Base-by-base conservation (phyloP, 2,329 filamentous ascomycete species). In the Chaetomium olivaceum region DNA sequence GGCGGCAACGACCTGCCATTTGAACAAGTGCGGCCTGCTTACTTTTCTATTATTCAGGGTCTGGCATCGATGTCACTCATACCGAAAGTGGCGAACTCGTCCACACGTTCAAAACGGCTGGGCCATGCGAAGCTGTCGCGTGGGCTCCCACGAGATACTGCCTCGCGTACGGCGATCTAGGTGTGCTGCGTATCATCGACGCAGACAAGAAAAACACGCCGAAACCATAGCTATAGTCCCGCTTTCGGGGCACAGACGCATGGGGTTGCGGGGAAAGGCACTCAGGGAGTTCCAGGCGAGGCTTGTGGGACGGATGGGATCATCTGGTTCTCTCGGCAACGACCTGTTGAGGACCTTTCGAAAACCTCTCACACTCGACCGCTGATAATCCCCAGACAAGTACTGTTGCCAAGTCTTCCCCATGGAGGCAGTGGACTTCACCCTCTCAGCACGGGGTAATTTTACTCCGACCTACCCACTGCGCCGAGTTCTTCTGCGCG, bases 111-210 rank as follows among this genome's bases (percentile, higher is more conserved):
- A 91, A 92, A 76, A 89, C 90, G 11, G 80, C 81, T 0, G 84
- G 86, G 25, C 80, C 88, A 14, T 87, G 85, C 62, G 85, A 87
- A 1, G 83, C 90, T 12, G 89, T 93, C 8, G 85, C 89, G 2
- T 93, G 91, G 91, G 90, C 91, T 69, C 91, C 91, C 2, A 88
- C 85, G 51, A 83, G 87, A 64, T 93, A 93, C 75, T 87, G 85
- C 70, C 77, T 94, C 66, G 91, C 91, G 1, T 93, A 92, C 74
- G 86, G 86, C 61, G 91, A 93, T 73, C 77, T 86, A 43, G 89
- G 89, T 0, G 84, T 84, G 59, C 76, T 93, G 65, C 87, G 89
- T 72, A 91, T 93, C 64, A 81, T 92, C 57, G 85, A 87, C 69
- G 72, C 76, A 25, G 82, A 82, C 57, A 76, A 77, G 63, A 82